Evolutionary conservation across 2,329 filamentous ascomycete species (phyloP), one percentile per base, ranked within the genome.

Genomic region (Purpureocillium lavendulum): DNA sequence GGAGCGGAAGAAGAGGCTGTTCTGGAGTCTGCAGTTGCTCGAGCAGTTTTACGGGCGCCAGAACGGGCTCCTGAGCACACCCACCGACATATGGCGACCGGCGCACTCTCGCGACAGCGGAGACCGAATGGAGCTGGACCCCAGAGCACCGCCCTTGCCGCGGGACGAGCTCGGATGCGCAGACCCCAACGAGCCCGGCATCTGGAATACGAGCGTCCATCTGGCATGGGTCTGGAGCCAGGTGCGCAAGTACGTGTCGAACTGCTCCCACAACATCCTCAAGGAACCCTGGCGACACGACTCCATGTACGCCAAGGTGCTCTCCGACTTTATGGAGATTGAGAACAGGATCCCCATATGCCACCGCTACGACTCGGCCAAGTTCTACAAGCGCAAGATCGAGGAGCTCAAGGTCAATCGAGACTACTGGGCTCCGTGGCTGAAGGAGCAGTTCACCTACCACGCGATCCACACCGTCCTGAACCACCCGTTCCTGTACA

Each of bases 401-500:
- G 64, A 70, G 4, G 70, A 73, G 35, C 39, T 73, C 10, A 58
- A 58, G 40, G 44, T 56, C 10, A 66, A 69, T 38, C 58, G 64
- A 3, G 62, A 65, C 39, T 73, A 73, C 48, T 74, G 69, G 68
- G 61, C 61, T 0, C 65, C 70, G 0, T 74, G 70, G 70, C 49
- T 74, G 14, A 71, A 70, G 48, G 58, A 71, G 37, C 70, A 74
- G 45, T 71, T 74, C 46, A 71, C 65, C 2, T 74, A 73, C 49
- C 70, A 74, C 37, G 62, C 62, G 11, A 72, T 73, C 35, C 60
- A 64, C 10, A 70, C 67, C 0, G 66, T 73, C 3, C 51, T 74
- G 29, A 73, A 74, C 46, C 70, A 74, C 40, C 70, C 70, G 0
- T 73, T 74, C 43, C 58, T 74, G 7, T 73, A 73, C 49, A 71